Conservation (phyloP, 768 basidiomycete genomes). For the Steccherinum ochraceum region DNA sequence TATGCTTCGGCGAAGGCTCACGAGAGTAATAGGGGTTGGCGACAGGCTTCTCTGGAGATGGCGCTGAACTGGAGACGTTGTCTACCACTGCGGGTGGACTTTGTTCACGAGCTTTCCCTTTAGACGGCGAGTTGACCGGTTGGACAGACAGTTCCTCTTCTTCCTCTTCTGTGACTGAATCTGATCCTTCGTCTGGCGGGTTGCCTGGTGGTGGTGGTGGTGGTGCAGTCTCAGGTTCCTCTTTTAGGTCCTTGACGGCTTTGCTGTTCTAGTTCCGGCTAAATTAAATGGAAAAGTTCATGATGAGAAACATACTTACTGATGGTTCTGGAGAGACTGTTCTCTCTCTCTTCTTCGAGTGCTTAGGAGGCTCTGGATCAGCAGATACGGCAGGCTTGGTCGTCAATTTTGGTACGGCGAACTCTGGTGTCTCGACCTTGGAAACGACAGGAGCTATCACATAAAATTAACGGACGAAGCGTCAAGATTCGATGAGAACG, state of each 20-base stretch:
- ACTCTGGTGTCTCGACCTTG: slow-evolving; percentile 37
- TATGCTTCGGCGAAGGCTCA: not conserved
- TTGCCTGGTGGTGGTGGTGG: not conserved
- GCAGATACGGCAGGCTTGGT: not conserved
- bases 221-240: not conserved
- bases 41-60: not conserved
- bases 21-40: no score
- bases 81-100: not conserved
- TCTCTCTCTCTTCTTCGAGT: no score
- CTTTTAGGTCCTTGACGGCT: not conserved
- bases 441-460: slow-evolving; percentile 45
- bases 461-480: no score
- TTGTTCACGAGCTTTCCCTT: slow-evolving; percentile 5
- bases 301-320: not conserved
- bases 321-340: not conserved
- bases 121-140: not conserved
- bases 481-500: slow-evolving; percentile 14
- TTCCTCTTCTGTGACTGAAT: slow-evolving; percentile 37
- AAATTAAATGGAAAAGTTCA: not conserved
- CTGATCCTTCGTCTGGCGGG: slow-evolving; percentile 20
- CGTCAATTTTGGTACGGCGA: slow-evolving; percentile 21
- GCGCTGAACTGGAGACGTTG: not conserved
- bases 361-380: not conserved
- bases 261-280: not conserved
- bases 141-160: slow-evolving; percentile 13